Evolutionary conservation across 2,329 filamentous ascomycete species (phyloP).

Genomic region (Macrophomina phaseolina): DNA sequence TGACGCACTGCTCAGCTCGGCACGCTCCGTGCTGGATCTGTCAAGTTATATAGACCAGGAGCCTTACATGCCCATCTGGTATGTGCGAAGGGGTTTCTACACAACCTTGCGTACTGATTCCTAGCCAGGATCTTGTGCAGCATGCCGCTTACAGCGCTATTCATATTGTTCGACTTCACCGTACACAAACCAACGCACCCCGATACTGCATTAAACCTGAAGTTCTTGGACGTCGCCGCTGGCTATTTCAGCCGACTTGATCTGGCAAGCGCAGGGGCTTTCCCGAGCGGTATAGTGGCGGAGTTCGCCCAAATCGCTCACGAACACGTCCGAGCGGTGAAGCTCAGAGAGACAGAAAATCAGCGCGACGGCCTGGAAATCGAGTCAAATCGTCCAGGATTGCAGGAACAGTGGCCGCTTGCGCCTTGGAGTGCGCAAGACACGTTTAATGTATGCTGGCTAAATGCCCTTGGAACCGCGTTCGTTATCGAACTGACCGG

Average conservation of each 20-base stretch:
- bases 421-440: too few relatives aligned
- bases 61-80: not conserved
- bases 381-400: too few relatives aligned
- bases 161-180: not conserved
- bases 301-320: not conserved
- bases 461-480: too few relatives aligned
- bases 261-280: not conserved
- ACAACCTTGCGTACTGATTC: not conserved
- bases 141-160: not conserved
- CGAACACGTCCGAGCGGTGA: not conserved
- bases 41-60: not conserved
- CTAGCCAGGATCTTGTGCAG: not conserved
- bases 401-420: too few relatives aligned
- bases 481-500: too few relatives aligned
- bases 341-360: not conserved
- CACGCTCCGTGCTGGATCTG: not conserved
- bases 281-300: not conserved
- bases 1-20: not conserved
- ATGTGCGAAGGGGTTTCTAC: not conserved
- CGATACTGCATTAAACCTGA: not conserved
- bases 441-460: too few relatives aligned
- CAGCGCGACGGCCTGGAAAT: too few relatives aligned
- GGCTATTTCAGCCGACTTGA: not conserved
- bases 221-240: not conserved
- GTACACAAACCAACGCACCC: not conserved